A percentile compares a stretch with the other conserved stretches of the same genome.
phyloP scores from a whole-genome alignment of 176 grass and related monocot genomes.

The Dactylis glomerata region DNA sequence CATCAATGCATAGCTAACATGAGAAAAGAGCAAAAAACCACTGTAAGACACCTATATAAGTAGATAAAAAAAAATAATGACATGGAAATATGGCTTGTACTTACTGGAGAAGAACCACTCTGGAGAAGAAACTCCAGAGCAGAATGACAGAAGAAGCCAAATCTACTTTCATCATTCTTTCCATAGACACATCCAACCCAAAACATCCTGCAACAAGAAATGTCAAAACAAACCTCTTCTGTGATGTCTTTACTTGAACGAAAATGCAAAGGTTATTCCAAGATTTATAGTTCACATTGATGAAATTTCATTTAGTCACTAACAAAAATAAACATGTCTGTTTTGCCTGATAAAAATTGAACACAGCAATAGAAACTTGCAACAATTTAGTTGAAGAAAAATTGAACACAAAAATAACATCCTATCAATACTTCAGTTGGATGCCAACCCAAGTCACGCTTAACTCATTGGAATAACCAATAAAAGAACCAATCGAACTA shows the following conservation, averaged over 20 bases:
- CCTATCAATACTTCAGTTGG: background rate
- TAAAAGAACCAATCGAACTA: background rate
- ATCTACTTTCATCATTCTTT: slow-evolving; percentile 78
- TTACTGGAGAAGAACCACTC: slow-evolving; percentile 69
- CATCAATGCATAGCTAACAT: background rate
- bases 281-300: no score
- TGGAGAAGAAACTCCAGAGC: slow-evolving; percentile 91
- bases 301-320: background rate
- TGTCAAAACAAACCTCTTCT: slow-evolving; percentile 1
- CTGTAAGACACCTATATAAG: background rate
- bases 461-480: background rate
- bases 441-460: background rate
- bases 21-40: background rate
- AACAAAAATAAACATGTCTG: background rate
- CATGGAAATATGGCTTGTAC: slow-evolving; percentile 18
- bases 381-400: background rate
- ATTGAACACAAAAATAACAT: background rate
- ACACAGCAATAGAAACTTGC: background rate
- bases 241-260: no score
- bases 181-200: slow-evolving; percentile 86
- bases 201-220: slow-evolving; percentile 81
- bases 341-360: background rate
- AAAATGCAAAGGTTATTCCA: no score
- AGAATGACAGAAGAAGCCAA: slow-evolving; percentile 91
- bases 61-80: background rate